These are phyloP conservation scores for Selaginella moellendorffii DNA, from an alignment of 75 land plant species.

Conservation along the genomic window DNA sequence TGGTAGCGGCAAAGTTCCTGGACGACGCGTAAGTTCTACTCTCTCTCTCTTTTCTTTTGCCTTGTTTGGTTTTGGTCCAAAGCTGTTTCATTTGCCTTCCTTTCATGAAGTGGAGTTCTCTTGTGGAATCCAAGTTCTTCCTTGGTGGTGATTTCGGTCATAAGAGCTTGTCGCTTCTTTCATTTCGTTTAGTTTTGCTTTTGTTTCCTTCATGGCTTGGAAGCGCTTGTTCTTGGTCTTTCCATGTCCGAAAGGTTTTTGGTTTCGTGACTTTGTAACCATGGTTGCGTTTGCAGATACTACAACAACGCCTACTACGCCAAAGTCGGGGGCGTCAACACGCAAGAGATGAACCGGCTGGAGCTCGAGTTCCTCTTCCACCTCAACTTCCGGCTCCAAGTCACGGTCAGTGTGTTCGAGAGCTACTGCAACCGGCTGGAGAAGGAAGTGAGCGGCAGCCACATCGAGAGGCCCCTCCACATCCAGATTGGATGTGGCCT, in stretches of 20 bases:
- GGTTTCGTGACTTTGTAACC: not conserved
- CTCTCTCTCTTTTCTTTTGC: not conserved
- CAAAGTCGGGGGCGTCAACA: conserved; percentile 43
- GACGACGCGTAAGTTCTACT: conserved; percentile 48
- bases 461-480: conserved; percentile 45
- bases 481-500: not conserved
- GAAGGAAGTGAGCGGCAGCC: conserved; percentile 53
- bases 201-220: not conserved
- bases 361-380: conserved; percentile 52
- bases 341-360: conserved; percentile 42
- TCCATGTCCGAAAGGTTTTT: not conserved
- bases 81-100: no score
- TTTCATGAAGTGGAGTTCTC: no score
- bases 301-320: conserved; percentile 58
- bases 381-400: conserved; percentile 52
- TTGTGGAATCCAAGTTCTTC: no score
- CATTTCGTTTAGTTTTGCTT: not conserved
- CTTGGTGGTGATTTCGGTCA: no score
- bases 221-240: not conserved
- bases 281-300: conserved; percentile 15
- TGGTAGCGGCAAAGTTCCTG: conserved; percentile 63
- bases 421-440: conserved; percentile 61
- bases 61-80: not conserved
- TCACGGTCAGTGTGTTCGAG: conserved; percentile 60
- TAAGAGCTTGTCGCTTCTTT: no score